These are phyloP conservation scores for Beta macrorhiza DNA, from an alignment of 179 eudicot genomes.

Conservation along the genomic window DNA sequence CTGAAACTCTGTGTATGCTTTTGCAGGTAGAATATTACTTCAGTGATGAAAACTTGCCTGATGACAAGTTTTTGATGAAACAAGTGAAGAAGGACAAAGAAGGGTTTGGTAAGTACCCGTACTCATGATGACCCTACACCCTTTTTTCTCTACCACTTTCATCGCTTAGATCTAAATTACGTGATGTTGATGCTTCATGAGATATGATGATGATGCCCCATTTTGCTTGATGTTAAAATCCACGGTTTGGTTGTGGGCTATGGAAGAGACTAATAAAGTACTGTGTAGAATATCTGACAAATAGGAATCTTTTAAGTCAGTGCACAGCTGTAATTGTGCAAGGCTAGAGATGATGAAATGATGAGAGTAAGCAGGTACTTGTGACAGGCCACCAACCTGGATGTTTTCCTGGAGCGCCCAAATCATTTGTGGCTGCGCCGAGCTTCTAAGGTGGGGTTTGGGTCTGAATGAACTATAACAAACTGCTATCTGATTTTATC, in stretches of 20 bases:
- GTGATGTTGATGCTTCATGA: not conserved
- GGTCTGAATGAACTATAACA: constrained; percentile 37
- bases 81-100: constrained; percentile 55
- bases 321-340: not conserved
- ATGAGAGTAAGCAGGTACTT: constrained; percentile 46
- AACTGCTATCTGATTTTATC: constrained; percentile 35
- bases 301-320: not conserved
- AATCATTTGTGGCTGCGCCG: constrained; percentile 38
- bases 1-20: constrained; percentile 1
- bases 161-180: not conserved
- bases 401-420: constrained; percentile 42
- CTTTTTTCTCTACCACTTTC: not conserved
- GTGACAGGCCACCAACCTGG: constrained; percentile 37
- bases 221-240: not conserved
- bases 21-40: constrained; percentile 87
- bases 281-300: not conserved
- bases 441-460: constrained; percentile 27
- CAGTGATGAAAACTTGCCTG: constrained; percentile 78
- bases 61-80: constrained; percentile 76
- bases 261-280: not conserved
- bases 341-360: constrained; percentile 35
- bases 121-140: not conserved
- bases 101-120: constrained; percentile 64
- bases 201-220: not conserved
- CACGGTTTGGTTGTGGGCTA: not conserved